Conservation (phyloP, 2,329 filamentous ascomycete species). For the Thyridium curvatum region DNA sequence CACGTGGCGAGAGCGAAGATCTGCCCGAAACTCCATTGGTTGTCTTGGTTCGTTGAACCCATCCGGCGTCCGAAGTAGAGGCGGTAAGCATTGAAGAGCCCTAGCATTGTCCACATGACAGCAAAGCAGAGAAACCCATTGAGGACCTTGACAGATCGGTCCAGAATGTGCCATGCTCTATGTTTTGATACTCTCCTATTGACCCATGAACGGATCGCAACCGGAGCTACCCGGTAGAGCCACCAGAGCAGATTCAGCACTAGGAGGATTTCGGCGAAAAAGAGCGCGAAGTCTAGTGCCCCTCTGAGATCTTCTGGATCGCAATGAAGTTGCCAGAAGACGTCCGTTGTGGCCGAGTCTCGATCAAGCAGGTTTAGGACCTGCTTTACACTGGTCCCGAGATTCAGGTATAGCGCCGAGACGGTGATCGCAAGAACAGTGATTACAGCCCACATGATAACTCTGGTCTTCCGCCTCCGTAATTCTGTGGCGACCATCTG, state of each 20-base stretch:
- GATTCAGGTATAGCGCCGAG: conserved; percentile 1
- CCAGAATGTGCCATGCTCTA: too few species aligned
- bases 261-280: too few species aligned
- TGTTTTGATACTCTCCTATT: too few species aligned
- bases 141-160: conserved; percentile 4
- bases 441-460: too few species aligned
- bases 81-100: conserved; percentile 17
- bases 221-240: too few species aligned
- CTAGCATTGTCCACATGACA: conserved; percentile 20
- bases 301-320: too few species aligned
- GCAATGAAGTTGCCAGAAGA: not conserved
- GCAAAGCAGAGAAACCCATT: conserved; percentile 11
- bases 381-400: too few species aligned
- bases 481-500: conserved; percentile 5
- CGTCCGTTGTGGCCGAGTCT: conserved; percentile 1
- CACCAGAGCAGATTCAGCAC: too few species aligned
- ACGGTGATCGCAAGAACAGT: too few species aligned
- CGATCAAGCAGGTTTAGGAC: not conserved
- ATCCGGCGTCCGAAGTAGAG: conserved; percentile 6
- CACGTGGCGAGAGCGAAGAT: conserved; percentile 20
- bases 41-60: conserved; percentile 11
- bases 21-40: conserved; percentile 23
- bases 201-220: too few species aligned
- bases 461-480: too few species aligned
- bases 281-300: too few species aligned